Evolutionary conservation across 2,329 filamentous ascomycete species (phyloP).

Genomic region (Aspergillus proliferans): DNA sequence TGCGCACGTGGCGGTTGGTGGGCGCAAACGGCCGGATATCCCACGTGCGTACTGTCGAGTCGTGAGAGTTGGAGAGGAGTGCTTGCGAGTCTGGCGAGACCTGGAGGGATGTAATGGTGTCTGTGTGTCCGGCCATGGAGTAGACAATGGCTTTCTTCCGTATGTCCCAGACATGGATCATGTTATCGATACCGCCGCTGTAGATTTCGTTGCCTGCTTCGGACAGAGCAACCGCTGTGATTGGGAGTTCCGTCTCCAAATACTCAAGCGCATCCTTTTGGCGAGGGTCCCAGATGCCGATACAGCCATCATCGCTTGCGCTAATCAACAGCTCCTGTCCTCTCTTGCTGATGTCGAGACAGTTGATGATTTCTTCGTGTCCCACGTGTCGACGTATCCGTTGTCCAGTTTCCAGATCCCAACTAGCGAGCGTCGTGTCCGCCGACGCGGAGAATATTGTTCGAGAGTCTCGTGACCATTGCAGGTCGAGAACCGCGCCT

Average conservation of each 20-base stretch:
- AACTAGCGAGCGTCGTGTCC: slow-evolving; percentile 87
- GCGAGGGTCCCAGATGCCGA: slow-evolving; percentile 93
- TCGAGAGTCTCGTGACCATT: slow-evolving; percentile 93
- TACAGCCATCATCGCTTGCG: slow-evolving; percentile 86
- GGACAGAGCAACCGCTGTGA: slow-evolving; percentile 85
- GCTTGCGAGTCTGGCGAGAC: slow-evolving; percentile 92
- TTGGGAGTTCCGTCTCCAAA: slow-evolving; percentile 83
- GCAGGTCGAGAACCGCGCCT: slow-evolving; percentile 82
- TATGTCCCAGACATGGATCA: slow-evolving; percentile 95
- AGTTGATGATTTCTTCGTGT: slow-evolving; percentile 94
- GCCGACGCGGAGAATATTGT: slow-evolving; percentile 88
- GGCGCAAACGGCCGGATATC: slow-evolving; percentile 93
- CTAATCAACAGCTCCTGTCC: slow-evolving; percentile 88
- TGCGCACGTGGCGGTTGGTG: slow-evolving; percentile 73
- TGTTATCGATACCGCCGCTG: slow-evolving; percentile 91
- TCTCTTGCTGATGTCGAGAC: slow-evolving; percentile 77
- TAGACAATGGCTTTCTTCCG: slow-evolving; percentile 86
- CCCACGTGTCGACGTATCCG: slow-evolving; percentile 87
- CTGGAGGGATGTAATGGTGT: slow-evolving; percentile 82
- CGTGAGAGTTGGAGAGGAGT: slow-evolving; percentile 85
- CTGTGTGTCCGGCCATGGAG: slow-evolving; percentile 79
- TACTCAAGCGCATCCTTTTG: slow-evolving; percentile 83
- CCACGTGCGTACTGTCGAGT: slow-evolving; percentile 91
- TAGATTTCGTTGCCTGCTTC: slow-evolving; percentile 95
- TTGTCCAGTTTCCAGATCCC: slow-evolving; percentile 88